A percentile compares a stretch with the other conserved stretches of the same genome.
These are phyloP conservation scores for Tetrahymena elliotti DNA, from an alignment of 73 alveolate species.

Conservation along the genomic window DNA sequence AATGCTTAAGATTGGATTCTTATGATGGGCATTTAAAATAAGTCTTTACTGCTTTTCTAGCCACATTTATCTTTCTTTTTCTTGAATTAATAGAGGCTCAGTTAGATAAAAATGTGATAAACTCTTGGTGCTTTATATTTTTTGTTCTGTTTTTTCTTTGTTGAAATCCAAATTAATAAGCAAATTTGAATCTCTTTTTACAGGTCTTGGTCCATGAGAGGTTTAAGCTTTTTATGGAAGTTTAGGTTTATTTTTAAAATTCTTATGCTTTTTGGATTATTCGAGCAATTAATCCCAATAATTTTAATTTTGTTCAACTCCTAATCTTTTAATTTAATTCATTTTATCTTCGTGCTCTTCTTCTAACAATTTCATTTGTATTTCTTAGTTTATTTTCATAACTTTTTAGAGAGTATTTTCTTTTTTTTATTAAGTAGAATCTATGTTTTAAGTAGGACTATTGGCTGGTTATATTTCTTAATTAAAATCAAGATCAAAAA, in stretches of 20 bases:
- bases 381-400: slow-evolving; percentile 34
- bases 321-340: slow-evolving; percentile 14
- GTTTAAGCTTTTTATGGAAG: not conserved
- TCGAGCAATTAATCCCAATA: slow-evolving; percentile 24
- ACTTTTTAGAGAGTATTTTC: slow-evolving; percentile 33
- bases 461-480: not conserved
- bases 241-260: not conserved
- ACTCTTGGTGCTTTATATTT: not conserved
- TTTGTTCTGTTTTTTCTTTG: not conserved
- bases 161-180: not conserved
- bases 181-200: not conserved
- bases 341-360: slow-evolving; percentile 33
- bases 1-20: not conserved
- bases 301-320: slow-evolving; percentile 22
- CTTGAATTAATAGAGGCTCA: not conserved
- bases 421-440: not conserved
- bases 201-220: not conserved
- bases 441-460: slow-evolving; percentile 9
- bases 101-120: not conserved
- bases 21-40: not conserved
- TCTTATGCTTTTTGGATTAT: not conserved
- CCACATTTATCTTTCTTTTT: not conserved
- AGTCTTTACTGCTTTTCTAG: not conserved
- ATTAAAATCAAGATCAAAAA: not conserved
- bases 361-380: slow-evolving; percentile 1